These are phyloP conservation scores for Plantago lanceolata DNA, from an alignment of 305 asterid species.

Conservation along the genomic window DNA sequence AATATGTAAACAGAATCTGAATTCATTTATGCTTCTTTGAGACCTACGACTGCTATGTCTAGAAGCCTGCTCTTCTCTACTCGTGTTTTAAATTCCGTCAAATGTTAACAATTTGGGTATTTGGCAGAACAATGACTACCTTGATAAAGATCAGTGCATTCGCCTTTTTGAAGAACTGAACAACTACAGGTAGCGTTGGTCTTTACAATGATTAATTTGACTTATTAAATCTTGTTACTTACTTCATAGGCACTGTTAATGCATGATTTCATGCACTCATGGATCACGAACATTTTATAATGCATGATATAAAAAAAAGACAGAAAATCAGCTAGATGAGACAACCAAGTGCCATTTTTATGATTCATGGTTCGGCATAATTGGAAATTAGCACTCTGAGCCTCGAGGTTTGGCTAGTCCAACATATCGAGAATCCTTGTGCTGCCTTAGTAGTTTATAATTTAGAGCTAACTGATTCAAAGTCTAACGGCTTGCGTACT, in stretches of 20 bases:
- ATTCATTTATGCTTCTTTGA: conserved; percentile 12
- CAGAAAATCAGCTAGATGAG: neutral
- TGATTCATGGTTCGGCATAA: neutral
- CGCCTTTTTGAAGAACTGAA: conserved; percentile 83
- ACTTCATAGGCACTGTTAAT: conserved; percentile 6
- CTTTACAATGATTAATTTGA: conserved; percentile 7
- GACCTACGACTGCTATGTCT: conserved; percentile 1
- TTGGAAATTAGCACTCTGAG: neutral
- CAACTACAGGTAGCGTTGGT: conserved; percentile 68
- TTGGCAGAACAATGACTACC: conserved; percentile 61
- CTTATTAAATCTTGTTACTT: conserved; percentile 16
- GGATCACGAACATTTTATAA: neutral
- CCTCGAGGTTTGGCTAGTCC: neutral
- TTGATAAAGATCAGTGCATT: conserved; percentile 78
- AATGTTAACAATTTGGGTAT: neutral
- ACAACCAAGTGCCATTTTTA: neutral
- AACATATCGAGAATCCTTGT: no score
- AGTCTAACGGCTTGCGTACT: no score
- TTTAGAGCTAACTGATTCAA: no score
- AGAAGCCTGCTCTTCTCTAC: conserved; percentile 1
- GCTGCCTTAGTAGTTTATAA: no score
- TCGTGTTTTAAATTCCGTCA: neutral
- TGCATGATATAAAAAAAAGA: neutral
- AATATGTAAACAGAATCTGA: neutral
- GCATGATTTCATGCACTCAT: neutral